Conservation (phyloP, 345 rosid species). For the Firmiana major region DNA sequence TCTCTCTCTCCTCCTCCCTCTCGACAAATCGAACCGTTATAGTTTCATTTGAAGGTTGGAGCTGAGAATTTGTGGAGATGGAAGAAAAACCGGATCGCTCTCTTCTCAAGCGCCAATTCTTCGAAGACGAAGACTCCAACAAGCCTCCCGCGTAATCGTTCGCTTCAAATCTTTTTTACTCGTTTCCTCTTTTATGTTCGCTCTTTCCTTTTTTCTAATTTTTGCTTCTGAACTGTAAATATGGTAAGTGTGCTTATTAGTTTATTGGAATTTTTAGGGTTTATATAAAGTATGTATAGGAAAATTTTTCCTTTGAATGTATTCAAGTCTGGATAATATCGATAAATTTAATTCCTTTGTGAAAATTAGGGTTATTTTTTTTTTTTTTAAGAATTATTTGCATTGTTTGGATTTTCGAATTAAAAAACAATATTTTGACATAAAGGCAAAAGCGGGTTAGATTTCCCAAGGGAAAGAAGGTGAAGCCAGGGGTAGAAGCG, state of each 20-base stretch:
- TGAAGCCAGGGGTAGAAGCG: slow-evolving; percentile 52
- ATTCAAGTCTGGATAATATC: not conserved
- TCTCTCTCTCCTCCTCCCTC: not conserved
- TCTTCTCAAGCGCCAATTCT: slow-evolving; percentile 59
- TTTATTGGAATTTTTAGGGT: not conserved
- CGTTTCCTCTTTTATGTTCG: not conserved
- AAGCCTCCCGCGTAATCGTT: slow-evolving; percentile 52
- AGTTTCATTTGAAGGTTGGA: not conserved
- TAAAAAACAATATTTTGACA: slow-evolving; percentile 23
- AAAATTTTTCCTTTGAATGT: not conserved
- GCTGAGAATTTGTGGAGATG: slow-evolving; percentile 27
- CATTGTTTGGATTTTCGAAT: slow-evolving; percentile 8
- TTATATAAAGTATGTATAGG: not conserved
- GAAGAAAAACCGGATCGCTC: slow-evolving; percentile 47
- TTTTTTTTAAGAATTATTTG: not conserved
- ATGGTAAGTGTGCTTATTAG: not conserved
- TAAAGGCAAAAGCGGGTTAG: slow-evolving; percentile 74
- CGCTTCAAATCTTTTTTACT: not conserved
- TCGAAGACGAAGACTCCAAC: slow-evolving; percentile 48
- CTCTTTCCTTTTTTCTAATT: not conserved
- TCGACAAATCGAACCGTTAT: not conserved
- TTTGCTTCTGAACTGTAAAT: not conserved
- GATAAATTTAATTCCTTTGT: not conserved
- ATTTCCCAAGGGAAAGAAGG: slow-evolving; percentile 91
- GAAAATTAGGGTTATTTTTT: not conserved